Conservation (phyloP, 2,329 filamentous ascomycete species). For the Aspergillus sp. region DNA sequence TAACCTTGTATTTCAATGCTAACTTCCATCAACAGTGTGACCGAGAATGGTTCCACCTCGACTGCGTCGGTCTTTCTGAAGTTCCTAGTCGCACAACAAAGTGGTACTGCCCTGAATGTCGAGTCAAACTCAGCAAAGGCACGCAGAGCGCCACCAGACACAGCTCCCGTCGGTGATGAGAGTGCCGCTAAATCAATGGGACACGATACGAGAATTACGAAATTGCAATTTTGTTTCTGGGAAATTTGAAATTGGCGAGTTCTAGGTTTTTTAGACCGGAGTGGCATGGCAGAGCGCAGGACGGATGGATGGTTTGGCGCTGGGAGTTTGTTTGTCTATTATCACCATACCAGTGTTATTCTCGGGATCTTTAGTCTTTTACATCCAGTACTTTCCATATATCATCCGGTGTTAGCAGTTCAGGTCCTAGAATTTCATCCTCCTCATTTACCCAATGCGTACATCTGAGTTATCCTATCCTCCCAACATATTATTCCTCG, state of each 20-base stretch:
- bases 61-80: constrained; percentile 59
- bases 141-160: constrained; percentile 41
- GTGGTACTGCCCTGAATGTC: constrained; percentile 66
- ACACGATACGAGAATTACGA: constrained; percentile 16
- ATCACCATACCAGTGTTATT: not conserved
- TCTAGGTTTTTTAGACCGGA: not conserved
- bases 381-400: not conserved
- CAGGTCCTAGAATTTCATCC: not conserved
- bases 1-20: constrained; percentile 6
- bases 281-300: not conserved
- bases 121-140: constrained; percentile 49
- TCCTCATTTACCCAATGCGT: not conserved
- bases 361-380: not conserved
- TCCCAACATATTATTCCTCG: not conserved
- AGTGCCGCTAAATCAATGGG: not conserved
- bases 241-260: constrained; percentile 2
- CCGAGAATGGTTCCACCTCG: constrained; percentile 66
- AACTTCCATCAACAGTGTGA: constrained; percentile 51
- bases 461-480: not conserved
- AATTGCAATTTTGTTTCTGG: constrained; percentile 9
- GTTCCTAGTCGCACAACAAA: constrained; percentile 61
- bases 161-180: constrained; percentile 34
- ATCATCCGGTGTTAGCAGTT: not conserved
- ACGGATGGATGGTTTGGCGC: constrained; percentile 1
- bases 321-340: constrained; percentile 1